Evolutionary conservation across 1,139 yeast species (phyloP), one percentile per base, ranked within the genome.

Genomic region (Saccharomyces hybrid): DNA sequence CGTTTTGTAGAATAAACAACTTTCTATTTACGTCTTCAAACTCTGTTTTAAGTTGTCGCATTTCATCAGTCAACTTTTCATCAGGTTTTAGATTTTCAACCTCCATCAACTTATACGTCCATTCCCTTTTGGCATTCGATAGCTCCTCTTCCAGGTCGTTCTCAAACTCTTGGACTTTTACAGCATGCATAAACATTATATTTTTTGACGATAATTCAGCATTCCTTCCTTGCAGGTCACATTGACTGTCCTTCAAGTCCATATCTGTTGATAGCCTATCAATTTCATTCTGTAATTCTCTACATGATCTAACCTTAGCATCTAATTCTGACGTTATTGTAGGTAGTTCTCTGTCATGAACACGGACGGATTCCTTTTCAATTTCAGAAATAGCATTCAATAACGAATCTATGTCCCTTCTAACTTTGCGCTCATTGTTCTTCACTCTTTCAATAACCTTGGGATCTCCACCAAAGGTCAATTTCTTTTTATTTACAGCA

Each of bases 321-420:
- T 57, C 54, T 14, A 50, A 58, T n/a, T 56, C 58, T 29, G 55
- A 56, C 19, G 53, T 51, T 26, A 57, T 44, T 19, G 57, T 57
- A 5, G 66, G 65, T n/a, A 64, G 34, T 23, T 55, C 54, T 14
- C 56, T 48, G 28, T 56, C 57, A 19, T 55, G 55, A 42, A 64
- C 53, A 11, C 52, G 54, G 5, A 51, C 51, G 7, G 63, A 56
- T 47, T 62, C 66, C 38, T 62, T 57, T 44, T 65, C 67, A 28
- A 65, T 60, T 46, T 64, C 69, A 7, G 47, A 50, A 7, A 66
- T 64, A 8, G 66, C 63, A 31, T 61, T 58, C 34, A 62, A 56
- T 31, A 65, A 60, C 47, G 61, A 62, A 23, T 60, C 54, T 5
- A 66, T 66, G 52, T 66, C 70, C 49, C 58, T 58, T 49, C 65